Conservation (phyloP, 169 alveolate species). For the Neospora caninum region DNA sequence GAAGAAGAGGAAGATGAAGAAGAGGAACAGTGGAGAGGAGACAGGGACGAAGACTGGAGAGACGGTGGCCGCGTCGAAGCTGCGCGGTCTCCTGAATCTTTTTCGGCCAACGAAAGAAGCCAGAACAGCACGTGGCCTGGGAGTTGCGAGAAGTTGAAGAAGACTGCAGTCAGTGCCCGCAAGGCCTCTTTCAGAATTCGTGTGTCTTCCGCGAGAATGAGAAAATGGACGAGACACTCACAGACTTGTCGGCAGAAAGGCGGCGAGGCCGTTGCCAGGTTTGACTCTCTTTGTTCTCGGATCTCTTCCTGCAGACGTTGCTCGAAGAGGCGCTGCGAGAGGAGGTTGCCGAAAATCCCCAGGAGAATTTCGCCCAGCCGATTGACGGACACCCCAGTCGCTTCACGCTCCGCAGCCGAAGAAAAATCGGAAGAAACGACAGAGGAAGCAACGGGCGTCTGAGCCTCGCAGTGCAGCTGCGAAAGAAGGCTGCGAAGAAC, state of each 20-base stretch:
- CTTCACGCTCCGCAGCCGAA: not conserved
- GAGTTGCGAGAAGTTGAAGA: not conserved
- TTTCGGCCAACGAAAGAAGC: not conserved
- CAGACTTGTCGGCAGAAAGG: not conserved
- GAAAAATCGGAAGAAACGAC: not conserved
- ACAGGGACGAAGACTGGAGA: not conserved
- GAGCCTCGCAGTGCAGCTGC: not conserved
- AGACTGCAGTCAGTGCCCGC: not conserved
- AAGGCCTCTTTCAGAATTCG: not conserved
- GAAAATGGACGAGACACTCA: not conserved
- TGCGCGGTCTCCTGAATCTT: not conserved
- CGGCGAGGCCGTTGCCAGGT: not conserved
- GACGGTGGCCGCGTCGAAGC: not conserved
- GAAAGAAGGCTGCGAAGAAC: not conserved
- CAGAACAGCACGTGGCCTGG: not conserved
- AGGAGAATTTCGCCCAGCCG: not conserved
- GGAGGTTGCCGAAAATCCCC: conserved; percentile 15
- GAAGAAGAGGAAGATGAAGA: not conserved
- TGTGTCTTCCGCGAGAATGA: not conserved
- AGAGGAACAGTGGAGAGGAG: not conserved
- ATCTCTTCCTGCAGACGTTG: not conserved
- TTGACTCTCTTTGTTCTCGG: not conserved
- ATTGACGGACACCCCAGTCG: not conserved
- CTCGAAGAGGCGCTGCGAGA: not conserved
- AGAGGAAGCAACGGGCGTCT: not conserved